These are phyloP conservation scores for Backusella tarrabulga DNA, from an alignment of 192 early-diverging fungal genomes.

Conservation along the genomic window DNA sequence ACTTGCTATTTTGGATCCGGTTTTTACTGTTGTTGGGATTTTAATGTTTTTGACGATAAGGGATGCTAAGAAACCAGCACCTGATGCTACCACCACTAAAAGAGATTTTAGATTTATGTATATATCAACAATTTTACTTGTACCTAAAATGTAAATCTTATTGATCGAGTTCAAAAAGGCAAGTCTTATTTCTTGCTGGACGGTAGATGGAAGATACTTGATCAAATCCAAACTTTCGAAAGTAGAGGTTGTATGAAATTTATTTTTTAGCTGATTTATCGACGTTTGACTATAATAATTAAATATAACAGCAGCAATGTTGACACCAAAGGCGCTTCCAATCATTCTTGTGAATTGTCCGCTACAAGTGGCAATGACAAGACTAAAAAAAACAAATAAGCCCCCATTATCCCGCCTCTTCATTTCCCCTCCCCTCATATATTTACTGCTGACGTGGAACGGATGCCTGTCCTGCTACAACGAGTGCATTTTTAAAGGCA, in stretches of 20 bases:
- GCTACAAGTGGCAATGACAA: conserved; percentile 13
- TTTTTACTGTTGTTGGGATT: neutral
- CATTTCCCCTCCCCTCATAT: neutral
- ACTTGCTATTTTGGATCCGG: neutral
- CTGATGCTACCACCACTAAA: neutral
- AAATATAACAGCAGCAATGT: neutral
- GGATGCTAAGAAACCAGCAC: neutral
- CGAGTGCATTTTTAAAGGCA: conserved; percentile 62
- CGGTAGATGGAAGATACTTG: neutral
- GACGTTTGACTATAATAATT: neutral
- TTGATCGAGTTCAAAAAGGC: neutral
- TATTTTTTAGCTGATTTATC: neutral
- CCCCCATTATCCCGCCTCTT: neutral
- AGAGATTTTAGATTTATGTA: neutral
- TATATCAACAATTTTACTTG: neutral
- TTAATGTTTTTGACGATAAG: neutral
- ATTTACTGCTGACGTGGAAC: conserved; percentile 45
- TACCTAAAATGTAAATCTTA: neutral
- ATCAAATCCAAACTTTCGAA: neutral
- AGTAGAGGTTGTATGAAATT: neutral
- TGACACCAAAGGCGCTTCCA: neutral
- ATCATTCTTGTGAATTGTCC: conserved; percentile 17
- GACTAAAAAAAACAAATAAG: neutral
- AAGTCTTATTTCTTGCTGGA: neutral
- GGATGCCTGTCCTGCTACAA: conserved; percentile 65